phyloP scores from a whole-genome alignment of 73 alveolate genomes.

The Symbiodinium natans region DNA sequence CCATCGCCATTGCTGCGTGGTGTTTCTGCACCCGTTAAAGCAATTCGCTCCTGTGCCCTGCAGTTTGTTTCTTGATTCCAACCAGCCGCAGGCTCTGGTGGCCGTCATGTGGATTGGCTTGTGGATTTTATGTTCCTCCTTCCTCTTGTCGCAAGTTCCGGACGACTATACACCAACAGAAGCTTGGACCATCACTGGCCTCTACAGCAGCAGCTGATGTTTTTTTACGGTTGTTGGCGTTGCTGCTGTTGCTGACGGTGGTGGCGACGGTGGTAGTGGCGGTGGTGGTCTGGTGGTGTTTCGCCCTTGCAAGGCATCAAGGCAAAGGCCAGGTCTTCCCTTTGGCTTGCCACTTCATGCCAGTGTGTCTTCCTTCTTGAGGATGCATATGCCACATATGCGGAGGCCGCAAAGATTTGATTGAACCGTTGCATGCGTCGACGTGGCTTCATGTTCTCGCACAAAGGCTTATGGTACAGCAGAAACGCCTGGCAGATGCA shows the following conservation, averaged over 20 bases:
- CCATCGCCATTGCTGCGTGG: not conserved
- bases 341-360: no score
- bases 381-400: slow-evolving; percentile 57
- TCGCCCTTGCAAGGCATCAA: no score
- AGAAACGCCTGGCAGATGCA: slow-evolving; percentile 53
- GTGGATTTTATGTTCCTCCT: slow-evolving; percentile 66
- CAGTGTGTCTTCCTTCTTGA: not conserved
- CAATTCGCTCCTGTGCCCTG: no score
- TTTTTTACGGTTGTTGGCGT: no score
- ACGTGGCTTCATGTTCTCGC: no score
- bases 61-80: not conserved
- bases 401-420: slow-evolving; percentile 39
- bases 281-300: not conserved
- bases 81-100: slow-evolving; percentile 23
- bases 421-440: no score
- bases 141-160: slow-evolving; percentile 90
- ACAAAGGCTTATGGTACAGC: slow-evolving; percentile 48
- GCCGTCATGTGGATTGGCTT: slow-evolving; percentile 55
- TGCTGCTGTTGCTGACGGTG: no score
- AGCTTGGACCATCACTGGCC: not conserved
- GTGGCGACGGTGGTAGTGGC: no score
- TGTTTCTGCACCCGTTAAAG: no score
- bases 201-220: not conserved
- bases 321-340: no score
- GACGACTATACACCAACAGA: slow-evolving; percentile 43